A percentile compares a stretch with the other conserved stretches of the same genome.
These are phyloP conservation scores for Phytophthora cajani DNA, from an alignment of 352 stramenopile species.

Conservation along the genomic window DNA sequence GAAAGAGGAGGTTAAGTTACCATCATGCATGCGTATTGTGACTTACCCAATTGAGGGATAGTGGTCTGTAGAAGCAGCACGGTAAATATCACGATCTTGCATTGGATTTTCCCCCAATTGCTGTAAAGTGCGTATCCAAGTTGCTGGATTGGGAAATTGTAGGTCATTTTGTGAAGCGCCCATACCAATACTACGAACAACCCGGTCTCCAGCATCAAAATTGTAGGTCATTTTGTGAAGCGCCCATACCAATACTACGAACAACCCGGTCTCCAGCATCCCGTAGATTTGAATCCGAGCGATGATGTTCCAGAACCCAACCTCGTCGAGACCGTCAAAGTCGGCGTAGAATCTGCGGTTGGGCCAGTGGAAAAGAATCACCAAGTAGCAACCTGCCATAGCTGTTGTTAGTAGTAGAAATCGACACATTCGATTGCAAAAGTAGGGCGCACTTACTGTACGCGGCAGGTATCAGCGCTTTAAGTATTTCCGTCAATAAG, in stretches of 20 bases:
- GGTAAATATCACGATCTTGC: conserved; percentile 31
- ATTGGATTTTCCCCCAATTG: conserved; percentile 23
- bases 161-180: conserved; percentile 24
- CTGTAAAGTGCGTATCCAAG: conserved; percentile 28
- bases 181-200: conserved; percentile 13
- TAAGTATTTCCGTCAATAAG: conserved; percentile 36
- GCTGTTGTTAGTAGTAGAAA: not conserved
- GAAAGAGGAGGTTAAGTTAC: too few species aligned
- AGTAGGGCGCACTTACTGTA: conserved; percentile 28
- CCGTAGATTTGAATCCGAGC: conserved; percentile 19
- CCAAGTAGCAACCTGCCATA: conserved; percentile 29
- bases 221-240: conserved; percentile 30
- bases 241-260: conserved; percentile 8
- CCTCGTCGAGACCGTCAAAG: conserved; percentile 15
- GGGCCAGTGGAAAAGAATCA: conserved; percentile 34
- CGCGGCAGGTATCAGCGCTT: conserved; percentile 35
- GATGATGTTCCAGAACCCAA: conserved; percentile 9
- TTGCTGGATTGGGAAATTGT: conserved; percentile 28
- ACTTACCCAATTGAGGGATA: conserved; percentile 30
- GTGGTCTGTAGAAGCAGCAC: conserved; percentile 27
- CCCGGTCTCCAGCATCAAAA: conserved; percentile 18
- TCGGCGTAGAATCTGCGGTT: conserved; percentile 38
- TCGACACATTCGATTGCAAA: too few species aligned
- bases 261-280: conserved; percentile 21
- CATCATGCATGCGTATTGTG: not conserved